phyloP scores from a whole-genome alignment of 805 yeast species.

The Candida sithepensis region DNA sequence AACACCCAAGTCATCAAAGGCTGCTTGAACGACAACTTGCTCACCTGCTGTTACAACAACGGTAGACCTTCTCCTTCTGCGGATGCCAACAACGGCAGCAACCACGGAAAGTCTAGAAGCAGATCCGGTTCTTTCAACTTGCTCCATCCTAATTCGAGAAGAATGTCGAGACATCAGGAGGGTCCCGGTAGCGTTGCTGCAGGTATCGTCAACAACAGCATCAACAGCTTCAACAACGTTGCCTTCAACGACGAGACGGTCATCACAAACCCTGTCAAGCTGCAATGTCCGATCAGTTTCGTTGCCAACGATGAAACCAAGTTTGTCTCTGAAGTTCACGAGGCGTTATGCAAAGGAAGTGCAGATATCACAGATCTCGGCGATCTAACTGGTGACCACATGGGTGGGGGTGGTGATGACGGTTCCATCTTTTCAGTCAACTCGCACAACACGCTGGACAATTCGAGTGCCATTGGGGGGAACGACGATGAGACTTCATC shows the following conservation, averaged over 20 bases:
- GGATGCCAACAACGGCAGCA: not conserved
- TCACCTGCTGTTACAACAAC: conserved; percentile 51
- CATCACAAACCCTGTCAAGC: conserved; percentile 35
- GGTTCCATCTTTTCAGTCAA: conserved; percentile 26
- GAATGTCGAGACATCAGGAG: conserved; percentile 23
- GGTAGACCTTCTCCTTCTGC: conserved; percentile 10
- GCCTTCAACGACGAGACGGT: conserved; percentile 22
- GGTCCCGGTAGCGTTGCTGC: conserved; percentile 2
- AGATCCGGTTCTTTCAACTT: conserved; percentile 18
- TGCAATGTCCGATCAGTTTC: conserved; percentile 34
- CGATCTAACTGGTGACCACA: conserved; percentile 11
- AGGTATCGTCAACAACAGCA: conserved; percentile 1
- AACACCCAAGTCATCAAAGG: conserved; percentile 58
- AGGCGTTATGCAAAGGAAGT: conserved; percentile 20
- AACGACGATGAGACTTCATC: conserved; percentile 8
- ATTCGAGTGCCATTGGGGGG: not conserved
- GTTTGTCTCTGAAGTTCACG: conserved; percentile 24
- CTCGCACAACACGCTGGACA: conserved; percentile 20
- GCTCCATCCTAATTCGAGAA: conserved; percentile 8
- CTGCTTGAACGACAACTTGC: conserved; percentile 57
- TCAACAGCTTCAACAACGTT: not conserved
- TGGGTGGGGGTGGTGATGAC: conserved; percentile 20
- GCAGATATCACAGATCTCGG: conserved; percentile 23
- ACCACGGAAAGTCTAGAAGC: conserved; percentile 14
- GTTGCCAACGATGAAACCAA: conserved; percentile 30